Evolutionary conservation across 768 basidiomycete species (phyloP).

Genomic region (Neoboletus subvelutipes): DNA sequence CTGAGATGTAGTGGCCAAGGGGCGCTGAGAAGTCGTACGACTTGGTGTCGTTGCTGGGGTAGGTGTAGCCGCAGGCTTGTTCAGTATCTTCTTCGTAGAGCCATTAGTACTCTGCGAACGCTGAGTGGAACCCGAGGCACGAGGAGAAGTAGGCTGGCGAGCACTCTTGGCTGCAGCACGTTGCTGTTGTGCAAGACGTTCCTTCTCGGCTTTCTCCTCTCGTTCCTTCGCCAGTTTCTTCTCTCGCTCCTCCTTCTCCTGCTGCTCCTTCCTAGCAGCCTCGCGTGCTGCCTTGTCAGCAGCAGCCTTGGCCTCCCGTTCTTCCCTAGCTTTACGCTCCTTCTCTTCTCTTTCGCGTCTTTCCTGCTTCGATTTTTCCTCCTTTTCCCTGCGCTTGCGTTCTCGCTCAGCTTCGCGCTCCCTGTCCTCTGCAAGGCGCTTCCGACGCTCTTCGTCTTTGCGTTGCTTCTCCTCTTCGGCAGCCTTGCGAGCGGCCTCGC

Average conservation of each 20-base stretch:
- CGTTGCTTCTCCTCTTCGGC: slow-evolving; percentile 80
- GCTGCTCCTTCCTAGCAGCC: slow-evolving; percentile 41
- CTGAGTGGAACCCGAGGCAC: slow-evolving; percentile 47
- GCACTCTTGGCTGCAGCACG: slow-evolving; percentile 47
- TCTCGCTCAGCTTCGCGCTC: slow-evolving; percentile 78
- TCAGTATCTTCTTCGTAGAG: slow-evolving; percentile 60
- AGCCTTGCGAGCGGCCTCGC: slow-evolving; percentile 73
- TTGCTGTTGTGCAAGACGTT: slow-evolving; percentile 48
- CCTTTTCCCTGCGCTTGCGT: slow-evolving; percentile 70
- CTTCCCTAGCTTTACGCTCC: slow-evolving; percentile 65
- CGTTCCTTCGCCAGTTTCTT: slow-evolving; percentile 65
- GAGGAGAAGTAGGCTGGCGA: slow-evolving; percentile 54
- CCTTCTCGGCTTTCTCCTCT: slow-evolving; percentile 53
- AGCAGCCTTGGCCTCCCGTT: slow-evolving; percentile 57
- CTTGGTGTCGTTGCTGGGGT: slow-evolving; percentile 32
- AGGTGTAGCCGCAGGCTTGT: slow-evolving; percentile 42
- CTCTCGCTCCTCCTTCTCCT: slow-evolving; percentile 66
- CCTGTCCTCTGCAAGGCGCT: slow-evolving; percentile 75
- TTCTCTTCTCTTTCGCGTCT: slow-evolving; percentile 55
- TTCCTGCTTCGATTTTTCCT: slow-evolving; percentile 56
- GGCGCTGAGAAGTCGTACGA: slow-evolving; percentile 39
- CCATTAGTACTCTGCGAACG: slow-evolving; percentile 49
- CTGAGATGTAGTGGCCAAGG: slow-evolving; percentile 39
- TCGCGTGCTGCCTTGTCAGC: slow-evolving; percentile 48
- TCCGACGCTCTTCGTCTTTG: slow-evolving; percentile 82